Base-by-base conservation (phyloP, 192 early-diverging fungal species). In the Gryganskiella cystojenkinii region DNA sequence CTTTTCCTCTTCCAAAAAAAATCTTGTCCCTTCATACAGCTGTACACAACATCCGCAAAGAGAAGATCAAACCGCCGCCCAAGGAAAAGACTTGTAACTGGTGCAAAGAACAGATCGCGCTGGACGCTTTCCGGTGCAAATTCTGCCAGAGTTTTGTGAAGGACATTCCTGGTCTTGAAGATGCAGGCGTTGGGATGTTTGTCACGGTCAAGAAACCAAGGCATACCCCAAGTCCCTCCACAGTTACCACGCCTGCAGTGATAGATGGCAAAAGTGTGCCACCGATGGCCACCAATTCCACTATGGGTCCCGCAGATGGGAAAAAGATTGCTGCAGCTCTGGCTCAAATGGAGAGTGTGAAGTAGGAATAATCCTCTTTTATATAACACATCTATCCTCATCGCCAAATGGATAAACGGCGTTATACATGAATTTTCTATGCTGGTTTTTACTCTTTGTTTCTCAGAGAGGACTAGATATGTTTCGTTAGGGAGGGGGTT, bases 61-160 rank as follows among this genome's bases (percentile, higher is more conserved):
- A 74, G 54, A 66, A 61, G 63, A 74, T 74, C 30, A 30, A 40
- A 0, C 71, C 71, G 1, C 71, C 71, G 15, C 71, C 71, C 17
- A 74, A 74, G 24, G 71, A 65, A 33, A 75, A 75, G n/a, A 66
- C 58, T 1, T 79, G 81, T n/a, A 56, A 61, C 24, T 82, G 81
- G 81, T 82, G 81, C 42, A 37, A 55, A 47, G 74, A 66, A 19
- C 11, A 33, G 14, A 70, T 82, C 33, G 46, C 69, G 6, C 37
- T 69, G 17, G 74, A 79, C 20, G 73, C 81, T 19, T 60, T 69
- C 22, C 65, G 75, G n/a, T 82, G 81, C 53, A 64, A 78, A 53
- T 69, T 43, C 56, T 82, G 81, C 43, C 64, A 70, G 46, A 82
- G 81, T 35, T 64, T 78, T 64, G 59, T 82, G 45, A 79, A 69